Evolutionary conservation across 805 yeast genomes (phyloP).

Genomic region (Hanseniaspora meyeri): DNA sequence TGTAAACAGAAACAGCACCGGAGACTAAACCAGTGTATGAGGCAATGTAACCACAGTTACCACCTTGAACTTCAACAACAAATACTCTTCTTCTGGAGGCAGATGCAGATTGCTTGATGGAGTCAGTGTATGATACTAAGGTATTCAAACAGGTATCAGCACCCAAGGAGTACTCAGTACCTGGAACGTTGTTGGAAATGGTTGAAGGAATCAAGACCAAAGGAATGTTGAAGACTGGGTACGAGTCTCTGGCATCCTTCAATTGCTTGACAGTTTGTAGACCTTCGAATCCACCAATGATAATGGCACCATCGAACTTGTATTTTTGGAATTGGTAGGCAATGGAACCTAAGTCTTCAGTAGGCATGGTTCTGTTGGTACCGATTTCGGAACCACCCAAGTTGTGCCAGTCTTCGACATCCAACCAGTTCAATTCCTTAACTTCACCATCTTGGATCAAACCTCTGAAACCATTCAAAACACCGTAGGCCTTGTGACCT

Average conservation of each 20-base stretch:
- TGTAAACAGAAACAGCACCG: slow-evolving; percentile 74
- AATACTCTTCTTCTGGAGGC: slow-evolving; percentile 68
- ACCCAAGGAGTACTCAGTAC: slow-evolving; percentile 67
- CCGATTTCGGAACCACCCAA: slow-evolving; percentile 95
- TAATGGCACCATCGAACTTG: slow-evolving; percentile 73
- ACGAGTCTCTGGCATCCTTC: slow-evolving; percentile 58
- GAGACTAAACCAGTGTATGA: slow-evolving; percentile 54
- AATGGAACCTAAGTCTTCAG: slow-evolving; percentile 73
- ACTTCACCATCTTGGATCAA: slow-evolving; percentile 81
- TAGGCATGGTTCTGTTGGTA: slow-evolving; percentile 80
- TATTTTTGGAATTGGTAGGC: slow-evolving; percentile 88
- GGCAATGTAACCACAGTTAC: slow-evolving; percentile 70
- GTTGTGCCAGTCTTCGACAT: slow-evolving; percentile 78
- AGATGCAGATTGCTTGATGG: slow-evolving; percentile 67
- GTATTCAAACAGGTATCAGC: slow-evolving; percentile 65
- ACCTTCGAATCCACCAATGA: slow-evolving; percentile 98
- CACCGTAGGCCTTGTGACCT: slow-evolving; percentile 85
- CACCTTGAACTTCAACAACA: slow-evolving; percentile 78
- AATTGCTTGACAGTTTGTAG: slow-evolving; percentile 72
- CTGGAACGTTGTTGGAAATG: slow-evolving; percentile 69
- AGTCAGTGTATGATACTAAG: slow-evolving; percentile 60
- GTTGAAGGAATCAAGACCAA: slow-evolving; percentile 71
- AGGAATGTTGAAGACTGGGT: slow-evolving; percentile 74
- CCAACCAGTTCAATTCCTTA: slow-evolving; percentile 62
- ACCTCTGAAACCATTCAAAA: slow-evolving; percentile 88